Evolutionary conservation across 2,329 filamentous ascomycete genomes (phyloP).

Genomic region (Stagonosporopsis vannaccii): DNA sequence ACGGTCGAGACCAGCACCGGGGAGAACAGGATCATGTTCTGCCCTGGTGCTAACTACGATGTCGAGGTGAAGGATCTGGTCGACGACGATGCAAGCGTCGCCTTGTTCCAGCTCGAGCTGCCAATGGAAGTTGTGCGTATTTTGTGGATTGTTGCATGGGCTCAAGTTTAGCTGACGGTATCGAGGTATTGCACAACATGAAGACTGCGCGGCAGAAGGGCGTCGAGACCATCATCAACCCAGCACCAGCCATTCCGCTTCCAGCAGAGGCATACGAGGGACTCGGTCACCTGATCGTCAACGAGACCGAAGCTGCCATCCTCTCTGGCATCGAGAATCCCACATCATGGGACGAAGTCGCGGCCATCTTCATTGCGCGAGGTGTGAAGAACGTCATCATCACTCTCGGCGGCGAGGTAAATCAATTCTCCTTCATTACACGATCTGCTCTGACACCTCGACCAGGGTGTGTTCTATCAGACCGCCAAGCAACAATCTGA

Average conservation of each 20-base stretch:
- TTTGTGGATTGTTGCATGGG: neutral
- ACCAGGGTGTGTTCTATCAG: conserved; percentile 51
- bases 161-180: neutral
- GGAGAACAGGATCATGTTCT: conserved; percentile 59
- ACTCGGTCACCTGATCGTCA: conserved; percentile 82
- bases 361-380: conserved; percentile 64
- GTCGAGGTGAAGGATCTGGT: conserved; percentile 50
- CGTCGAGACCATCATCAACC: conserved; percentile 76
- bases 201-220: conserved; percentile 43
- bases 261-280: conserved; percentile 70
- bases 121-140: conserved; percentile 50
- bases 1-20: conserved; percentile 57
- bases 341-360: conserved; percentile 45
- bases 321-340: conserved; percentile 63
- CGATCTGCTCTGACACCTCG: conserved; percentile 30
- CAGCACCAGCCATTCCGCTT: conserved; percentile 73
- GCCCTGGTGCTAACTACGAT: conserved; percentile 56
- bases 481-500: conserved; percentile 56
- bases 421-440: neutral
- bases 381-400: conserved; percentile 82
- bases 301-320: conserved; percentile 86
- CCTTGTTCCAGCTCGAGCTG: conserved; percentile 58
- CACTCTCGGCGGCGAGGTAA: conserved; percentile 81
- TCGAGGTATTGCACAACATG: conserved; percentile 48
- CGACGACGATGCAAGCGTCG: conserved; percentile 51